Evolutionary conservation across 176 grass and related monocot species (phyloP).

Genomic region (Hordeum marinum): DNA sequence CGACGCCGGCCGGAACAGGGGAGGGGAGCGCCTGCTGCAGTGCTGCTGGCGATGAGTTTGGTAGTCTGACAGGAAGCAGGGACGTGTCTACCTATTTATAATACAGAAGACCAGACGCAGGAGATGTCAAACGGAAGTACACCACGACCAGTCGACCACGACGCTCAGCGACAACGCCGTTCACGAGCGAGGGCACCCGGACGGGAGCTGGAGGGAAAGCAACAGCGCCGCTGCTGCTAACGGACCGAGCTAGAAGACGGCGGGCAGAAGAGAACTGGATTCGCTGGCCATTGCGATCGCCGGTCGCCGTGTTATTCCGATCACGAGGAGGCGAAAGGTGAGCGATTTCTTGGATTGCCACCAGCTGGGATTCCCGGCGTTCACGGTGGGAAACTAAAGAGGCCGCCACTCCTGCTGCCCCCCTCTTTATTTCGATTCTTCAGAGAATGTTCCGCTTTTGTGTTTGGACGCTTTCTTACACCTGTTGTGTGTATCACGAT

Average conservation of each 20-base stretch:
- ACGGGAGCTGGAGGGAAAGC: neutral
- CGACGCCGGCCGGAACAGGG: neutral
- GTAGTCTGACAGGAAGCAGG: neutral
- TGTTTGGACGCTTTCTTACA: neutral
- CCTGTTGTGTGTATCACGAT: too few species aligned
- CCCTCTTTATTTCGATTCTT: conserved; percentile 3
- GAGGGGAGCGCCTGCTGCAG: neutral
- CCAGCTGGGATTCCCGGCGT: neutral
- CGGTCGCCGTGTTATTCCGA: neutral
- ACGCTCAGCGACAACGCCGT: neutral
- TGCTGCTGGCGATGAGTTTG: neutral
- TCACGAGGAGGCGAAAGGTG: neutral
- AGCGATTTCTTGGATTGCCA: neutral
- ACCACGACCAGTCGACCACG: neutral
- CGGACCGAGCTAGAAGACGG: neutral
- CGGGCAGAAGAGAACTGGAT: conserved; percentile 31
- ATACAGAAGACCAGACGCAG: neutral
- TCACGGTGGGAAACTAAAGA: conserved; percentile 31
- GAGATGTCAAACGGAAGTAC: too few species aligned
- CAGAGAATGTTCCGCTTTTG: neutral
- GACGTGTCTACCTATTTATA: conserved; percentile 10
- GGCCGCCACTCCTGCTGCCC: neutral
- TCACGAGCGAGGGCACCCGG: neutral
- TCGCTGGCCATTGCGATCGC: conserved; percentile 14
- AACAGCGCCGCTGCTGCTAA: neutral